Base-by-base conservation (phyloP, 345 rosid genomes). In the Acer saccharum region DNA sequence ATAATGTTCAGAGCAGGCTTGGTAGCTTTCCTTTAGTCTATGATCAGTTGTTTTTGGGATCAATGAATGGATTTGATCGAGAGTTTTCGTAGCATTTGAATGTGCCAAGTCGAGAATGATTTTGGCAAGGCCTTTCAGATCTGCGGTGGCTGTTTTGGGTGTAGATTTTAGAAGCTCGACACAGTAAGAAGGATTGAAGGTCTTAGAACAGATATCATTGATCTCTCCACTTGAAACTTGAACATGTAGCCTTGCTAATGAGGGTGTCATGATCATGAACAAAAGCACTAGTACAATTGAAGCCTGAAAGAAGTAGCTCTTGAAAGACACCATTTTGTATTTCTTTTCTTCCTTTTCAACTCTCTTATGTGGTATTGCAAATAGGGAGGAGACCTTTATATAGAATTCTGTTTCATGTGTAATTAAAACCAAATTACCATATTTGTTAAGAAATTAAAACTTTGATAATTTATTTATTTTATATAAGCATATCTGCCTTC, bases 1-100 rank as follows among this genome's bases (percentile, higher is more conserved):
- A 62, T 74, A 78, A 55, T 39, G 48, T 23, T 78, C 66, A 0
- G 79, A 57, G 23, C 81, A 82, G 6, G 76, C 27, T 6, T 1
- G 0, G 46, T 77, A 71, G 3, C 57, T 29, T 14, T 46, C 78
- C 64, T 78, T 74, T 9, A 69, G 71, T 57, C 0, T 58, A 52
- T 65, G 52, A 35, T 69, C 50, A 16, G 69, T 66, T 16, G 78
- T 50, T n/a, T 48, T 62, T 3, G 17, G 20, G 14, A 60, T 60
- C 10, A 74, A 77, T 20, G 64, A 43, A 0, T 20, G 20, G 27
- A 74, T 7, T 14, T 68, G 57, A 3, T 64, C 27, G 1, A 7
- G 60, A 9, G 72, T 73, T 23, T 12, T 12, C 1, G 44, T 44
- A 1, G 75, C 75, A 1, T 61, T 48, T 0, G 71, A 20, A 17